Conservation (phyloP, 495 filamentous ascomycete species). For the Aspergillus bridgeri region DNA sequence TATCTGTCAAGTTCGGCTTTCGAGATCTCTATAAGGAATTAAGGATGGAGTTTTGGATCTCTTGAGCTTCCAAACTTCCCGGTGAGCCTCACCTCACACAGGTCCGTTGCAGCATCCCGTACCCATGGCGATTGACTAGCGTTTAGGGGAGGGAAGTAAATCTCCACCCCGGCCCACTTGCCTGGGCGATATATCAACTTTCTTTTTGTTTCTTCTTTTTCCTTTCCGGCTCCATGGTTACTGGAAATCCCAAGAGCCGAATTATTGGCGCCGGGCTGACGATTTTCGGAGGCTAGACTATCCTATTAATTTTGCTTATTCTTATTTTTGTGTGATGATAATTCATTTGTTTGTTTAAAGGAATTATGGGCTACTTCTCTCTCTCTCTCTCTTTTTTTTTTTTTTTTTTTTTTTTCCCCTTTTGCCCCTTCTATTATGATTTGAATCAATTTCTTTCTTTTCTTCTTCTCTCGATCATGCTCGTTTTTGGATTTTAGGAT, state of each 20-base stretch:
- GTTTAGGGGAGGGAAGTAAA: not conserved
- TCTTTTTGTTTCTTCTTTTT: not conserved
- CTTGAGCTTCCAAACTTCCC: not conserved
- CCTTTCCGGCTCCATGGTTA: not conserved
- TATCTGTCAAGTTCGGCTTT: not conserved
- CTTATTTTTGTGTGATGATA: not conserved
- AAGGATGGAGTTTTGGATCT: not conserved
- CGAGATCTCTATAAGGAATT: not conserved
- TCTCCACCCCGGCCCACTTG: not conserved
- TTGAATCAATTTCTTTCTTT: not conserved
- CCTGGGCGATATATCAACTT: not conserved
- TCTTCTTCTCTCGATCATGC: not conserved
- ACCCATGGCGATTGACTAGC: not conserved
- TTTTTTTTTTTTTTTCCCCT: constrained; percentile 7
- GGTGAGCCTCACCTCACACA: not conserved
- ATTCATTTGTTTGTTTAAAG: constrained; percentile 7
- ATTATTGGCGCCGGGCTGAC: not conserved
- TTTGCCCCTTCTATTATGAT: constrained; percentile 2
- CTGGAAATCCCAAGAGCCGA: not conserved
- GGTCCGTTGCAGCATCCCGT: not conserved
- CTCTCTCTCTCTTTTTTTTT: not conserved
- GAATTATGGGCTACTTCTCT: too few relatives aligned
- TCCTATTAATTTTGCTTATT: not conserved
- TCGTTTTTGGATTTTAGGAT: not conserved
- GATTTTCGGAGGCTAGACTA: not conserved